Base-by-base conservation (phyloP, 805 yeast genomes). In the Candida lessepsii region DNA sequence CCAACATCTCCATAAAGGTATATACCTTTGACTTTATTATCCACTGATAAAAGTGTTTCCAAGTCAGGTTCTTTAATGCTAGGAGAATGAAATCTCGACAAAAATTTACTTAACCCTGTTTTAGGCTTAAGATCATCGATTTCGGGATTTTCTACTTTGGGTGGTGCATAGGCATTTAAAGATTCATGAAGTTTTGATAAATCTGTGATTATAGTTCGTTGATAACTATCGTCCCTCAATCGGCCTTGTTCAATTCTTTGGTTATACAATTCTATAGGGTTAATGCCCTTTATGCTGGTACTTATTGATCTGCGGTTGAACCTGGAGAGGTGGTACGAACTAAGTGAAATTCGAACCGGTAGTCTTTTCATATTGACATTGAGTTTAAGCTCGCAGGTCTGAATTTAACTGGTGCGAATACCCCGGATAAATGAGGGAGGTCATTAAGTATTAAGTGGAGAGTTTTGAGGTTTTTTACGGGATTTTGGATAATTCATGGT, bases 1-100 rank as follows among this genome's bases (percentile, higher is more conserved):
- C 99, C 99, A 30, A 93, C 99, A 60, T 93, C 98, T 16, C 99
- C 99, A 61, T 86, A 93, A 21, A 93, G 70, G 55, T 93, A 93
- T 6, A 93, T 83, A 4, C 99, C 99, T 49, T 75, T 96, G 10
- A 81, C 70, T 2, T 52, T 52, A 14, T 61, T 61, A 20, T 62
- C 68, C 30, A 16, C 7, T 47, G 46, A 25, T 49, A 37, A 24
- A 31, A 49, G 7, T 42, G 14, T 30, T n/a, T n/a, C 45, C 24
- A 19, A 15, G 14, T 36, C 39, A 9, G 40, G 46, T 18, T 38
- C 46, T 17, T 42, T 42, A 7, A 42, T 13, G 13, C 41, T 32
- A n/a, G 33, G 35, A 7, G 29, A n/a, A 30, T 31, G 33, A 7
- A 35, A 18, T 5, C n/a, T 21, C 5, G 29, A 34, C 30, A 74